These are phyloP conservation scores for Anthoceros angustus DNA, from an alignment of 225 moss, liverwort and hornwort species.

Conservation along the genomic window DNA sequence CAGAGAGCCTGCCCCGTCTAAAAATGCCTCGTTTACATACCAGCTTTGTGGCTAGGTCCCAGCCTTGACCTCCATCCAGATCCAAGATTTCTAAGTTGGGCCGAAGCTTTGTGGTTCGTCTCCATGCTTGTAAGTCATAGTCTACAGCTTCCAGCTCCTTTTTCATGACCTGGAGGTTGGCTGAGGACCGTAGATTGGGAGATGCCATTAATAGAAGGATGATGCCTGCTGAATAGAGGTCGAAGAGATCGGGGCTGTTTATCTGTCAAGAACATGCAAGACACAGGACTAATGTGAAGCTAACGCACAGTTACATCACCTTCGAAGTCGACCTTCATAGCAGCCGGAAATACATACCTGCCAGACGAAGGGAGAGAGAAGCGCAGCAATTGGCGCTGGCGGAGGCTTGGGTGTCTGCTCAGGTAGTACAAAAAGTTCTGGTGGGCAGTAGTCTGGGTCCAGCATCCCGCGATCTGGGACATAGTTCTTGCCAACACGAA, in stretches of 20 bases:
- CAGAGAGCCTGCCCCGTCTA: constrained; percentile 54
- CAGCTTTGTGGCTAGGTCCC: constrained; percentile 78
- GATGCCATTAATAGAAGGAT: constrained; percentile 68
- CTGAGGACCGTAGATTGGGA: constrained; percentile 40
- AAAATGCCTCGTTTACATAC: constrained; percentile 45
- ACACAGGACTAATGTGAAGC: neutral
- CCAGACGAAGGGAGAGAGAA: constrained; percentile 73
- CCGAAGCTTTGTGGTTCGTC: constrained; percentile 42
- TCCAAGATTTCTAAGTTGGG: constrained; percentile 58
- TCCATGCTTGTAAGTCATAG: constrained; percentile 56
- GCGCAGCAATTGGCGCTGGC: constrained; percentile 49
- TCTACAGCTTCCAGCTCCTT: constrained; percentile 48
- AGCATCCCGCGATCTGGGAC: constrained; percentile 71
- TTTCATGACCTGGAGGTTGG: constrained; percentile 68
- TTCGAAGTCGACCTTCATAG: neutral
- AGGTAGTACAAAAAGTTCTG: constrained; percentile 81
- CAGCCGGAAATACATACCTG: constrained; percentile 18
- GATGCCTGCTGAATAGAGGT: constrained; percentile 80
- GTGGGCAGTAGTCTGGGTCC: constrained; percentile 91
- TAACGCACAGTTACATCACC: neutral
- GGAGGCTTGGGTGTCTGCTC: constrained; percentile 69
- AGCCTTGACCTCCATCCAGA: constrained; percentile 72
- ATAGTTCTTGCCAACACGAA: constrained; percentile 76
- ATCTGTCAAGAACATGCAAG: constrained; percentile 13
- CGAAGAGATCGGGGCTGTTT: constrained; percentile 80